Conservation (phyloP, 148 eudicot genomes). For the Nepenthes gracilis region DNA sequence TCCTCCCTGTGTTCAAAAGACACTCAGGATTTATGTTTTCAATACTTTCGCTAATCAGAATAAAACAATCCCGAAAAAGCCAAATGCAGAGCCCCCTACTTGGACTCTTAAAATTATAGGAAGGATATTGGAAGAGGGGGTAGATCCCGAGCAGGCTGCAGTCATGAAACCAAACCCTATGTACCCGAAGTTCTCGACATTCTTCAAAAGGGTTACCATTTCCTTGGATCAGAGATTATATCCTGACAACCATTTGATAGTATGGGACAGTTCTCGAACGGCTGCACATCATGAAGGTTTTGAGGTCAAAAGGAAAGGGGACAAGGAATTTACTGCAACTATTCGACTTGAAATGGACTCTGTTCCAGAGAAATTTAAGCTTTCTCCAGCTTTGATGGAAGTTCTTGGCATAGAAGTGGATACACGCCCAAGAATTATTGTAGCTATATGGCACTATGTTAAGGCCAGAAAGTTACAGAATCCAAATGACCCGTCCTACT, state of each 20-base stretch:
- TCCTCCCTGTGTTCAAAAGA: constrained; percentile 77
- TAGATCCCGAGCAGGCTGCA: constrained; percentile 72
- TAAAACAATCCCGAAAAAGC: constrained; percentile 55
- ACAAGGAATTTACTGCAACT: constrained; percentile 57
- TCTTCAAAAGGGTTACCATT: constrained; percentile 74
- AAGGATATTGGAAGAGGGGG: constrained; percentile 82
- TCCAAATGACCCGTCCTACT: constrained; percentile 67
- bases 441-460: constrained; percentile 92
- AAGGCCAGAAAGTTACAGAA: constrained; percentile 87
- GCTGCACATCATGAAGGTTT: constrained; percentile 86
- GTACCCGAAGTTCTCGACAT: constrained; percentile 82
- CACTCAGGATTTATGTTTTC: constrained; percentile 82
- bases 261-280: constrained; percentile 83
- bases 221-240: constrained; percentile 74
- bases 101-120: constrained; percentile 93
- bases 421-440: constrained; percentile 80
- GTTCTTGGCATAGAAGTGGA: constrained; percentile 94
- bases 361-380: constrained; percentile 78
- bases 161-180: constrained; percentile 51
- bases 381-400: constrained; percentile 71
- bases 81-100: constrained; percentile 74
- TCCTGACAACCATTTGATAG: constrained; percentile 79
- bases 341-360: constrained; percentile 78
- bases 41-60: constrained; percentile 78
- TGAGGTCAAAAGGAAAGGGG: constrained; percentile 92